Conservation (phyloP, 306 rosid species). For the Morella rubra region DNA sequence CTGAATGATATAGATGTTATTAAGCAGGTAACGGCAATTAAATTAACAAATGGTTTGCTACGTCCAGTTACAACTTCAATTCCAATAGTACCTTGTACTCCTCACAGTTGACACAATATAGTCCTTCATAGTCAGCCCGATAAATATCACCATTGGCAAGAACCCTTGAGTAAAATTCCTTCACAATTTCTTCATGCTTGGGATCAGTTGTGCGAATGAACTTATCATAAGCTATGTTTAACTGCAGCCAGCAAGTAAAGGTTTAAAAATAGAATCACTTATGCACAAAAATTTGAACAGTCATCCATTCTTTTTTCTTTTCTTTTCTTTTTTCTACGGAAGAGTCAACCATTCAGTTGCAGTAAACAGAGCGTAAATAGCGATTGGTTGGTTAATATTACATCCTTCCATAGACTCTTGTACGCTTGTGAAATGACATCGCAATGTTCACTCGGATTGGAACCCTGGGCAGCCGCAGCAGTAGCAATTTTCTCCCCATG, state of each 20-base stretch:
- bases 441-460: constrained; percentile 78
- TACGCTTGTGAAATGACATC: constrained; percentile 70
- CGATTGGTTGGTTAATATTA: constrained; percentile 27
- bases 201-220: constrained; percentile 88
- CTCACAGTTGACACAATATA: constrained; percentile 92
- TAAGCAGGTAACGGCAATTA: neutral
- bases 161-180: constrained; percentile 88
- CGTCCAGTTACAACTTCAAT: constrained; percentile 15
- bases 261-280: too few species aligned
- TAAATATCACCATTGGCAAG: constrained; percentile 89
- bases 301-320: too few species aligned
- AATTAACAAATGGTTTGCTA: neutral
- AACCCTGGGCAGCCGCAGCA: constrained; percentile 74
- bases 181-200: constrained; percentile 86
- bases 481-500: constrained; percentile 96
- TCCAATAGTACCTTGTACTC: constrained; percentile 76
- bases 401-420: constrained; percentile 80
- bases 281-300: too few species aligned
- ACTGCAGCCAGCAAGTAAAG: constrained; percentile 43
- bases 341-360: neutral
- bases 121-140: constrained; percentile 92
- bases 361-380: constrained; percentile 7
- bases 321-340: too few species aligned
- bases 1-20: too few species aligned
- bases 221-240: constrained; percentile 83